These are phyloP conservation scores for Alternaria tenuissima DNA, from an alignment of 2,329 filamentous ascomycete species.

Conservation along the genomic window DNA sequence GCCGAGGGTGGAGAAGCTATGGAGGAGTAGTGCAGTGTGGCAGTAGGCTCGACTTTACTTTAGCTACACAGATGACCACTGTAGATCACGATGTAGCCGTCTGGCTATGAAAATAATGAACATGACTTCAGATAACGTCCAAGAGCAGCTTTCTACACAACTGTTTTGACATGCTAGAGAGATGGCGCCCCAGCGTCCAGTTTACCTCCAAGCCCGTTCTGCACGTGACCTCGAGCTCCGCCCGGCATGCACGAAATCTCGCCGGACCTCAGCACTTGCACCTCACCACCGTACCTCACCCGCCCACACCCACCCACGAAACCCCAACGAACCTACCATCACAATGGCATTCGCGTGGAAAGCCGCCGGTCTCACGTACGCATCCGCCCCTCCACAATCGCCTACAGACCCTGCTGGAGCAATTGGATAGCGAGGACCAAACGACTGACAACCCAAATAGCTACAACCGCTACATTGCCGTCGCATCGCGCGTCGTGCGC, in stretches of 20 bases:
- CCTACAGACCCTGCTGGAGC: background rate
- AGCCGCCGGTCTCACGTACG: slow-evolving; percentile 94
- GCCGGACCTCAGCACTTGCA: slow-evolving; percentile 33
- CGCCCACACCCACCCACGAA: slow-evolving; percentile 15
- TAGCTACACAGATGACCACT: background rate
- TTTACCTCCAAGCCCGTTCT: no score
- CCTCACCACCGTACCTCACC: slow-evolving; percentile 13
- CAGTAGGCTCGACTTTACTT: background rate
- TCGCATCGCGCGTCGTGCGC: slow-evolving; percentile 94
- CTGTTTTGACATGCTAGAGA: no score
- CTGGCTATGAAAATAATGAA: slow-evolving; percentile 37
- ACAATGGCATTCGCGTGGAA: slow-evolving; percentile 99
- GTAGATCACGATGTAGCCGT: slow-evolving; percentile 17
- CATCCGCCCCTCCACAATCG: slow-evolving; percentile 27
- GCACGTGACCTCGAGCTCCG: slow-evolving; percentile 40
- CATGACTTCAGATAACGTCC: slow-evolving; percentile 4
- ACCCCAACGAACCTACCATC: slow-evolving; percentile 51
- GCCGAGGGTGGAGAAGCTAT: slow-evolving; percentile 58
- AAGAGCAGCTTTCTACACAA: no score
- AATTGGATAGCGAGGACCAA: background rate
- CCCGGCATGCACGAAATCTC: slow-evolving; percentile 41
- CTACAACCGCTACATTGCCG: slow-evolving; percentile 99
- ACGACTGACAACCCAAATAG: slow-evolving; percentile 57
- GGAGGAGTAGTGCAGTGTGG: slow-evolving; percentile 49
- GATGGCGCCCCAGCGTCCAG: no score